Evolutionary conservation across 495 filamentous ascomycete species (phyloP).

Genomic region (Mytilinidion resinicola): DNA sequence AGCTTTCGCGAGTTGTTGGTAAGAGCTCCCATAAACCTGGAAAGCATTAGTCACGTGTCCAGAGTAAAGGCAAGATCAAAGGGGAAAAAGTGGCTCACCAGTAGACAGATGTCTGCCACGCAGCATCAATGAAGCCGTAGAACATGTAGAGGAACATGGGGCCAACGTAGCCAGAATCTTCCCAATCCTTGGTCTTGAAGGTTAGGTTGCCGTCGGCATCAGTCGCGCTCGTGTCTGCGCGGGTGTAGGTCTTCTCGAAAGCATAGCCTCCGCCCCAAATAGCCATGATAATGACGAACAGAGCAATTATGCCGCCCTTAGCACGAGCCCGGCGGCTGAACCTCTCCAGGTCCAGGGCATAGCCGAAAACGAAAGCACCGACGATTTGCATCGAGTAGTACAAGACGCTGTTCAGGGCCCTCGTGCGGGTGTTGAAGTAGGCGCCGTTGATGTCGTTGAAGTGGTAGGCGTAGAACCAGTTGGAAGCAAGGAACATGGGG

Average conservation of each 20-base stretch:
- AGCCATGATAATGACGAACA: conserved; percentile 69
- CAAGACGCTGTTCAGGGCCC: conserved; percentile 73
- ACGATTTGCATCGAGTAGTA: conserved; percentile 89
- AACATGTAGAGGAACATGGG: conserved; percentile 91
- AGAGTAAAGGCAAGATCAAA: neutral
- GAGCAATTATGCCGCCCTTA: conserved; percentile 56
- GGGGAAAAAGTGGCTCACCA: conserved; percentile 57
- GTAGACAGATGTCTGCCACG: conserved; percentile 81
- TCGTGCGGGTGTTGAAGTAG: conserved; percentile 75
- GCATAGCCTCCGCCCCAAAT: conserved; percentile 87
- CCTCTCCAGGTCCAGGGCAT: conserved; percentile 58
- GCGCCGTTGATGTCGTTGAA: conserved; percentile 56
- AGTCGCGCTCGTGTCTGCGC: conserved; percentile 31
- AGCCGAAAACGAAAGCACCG: conserved; percentile 72
- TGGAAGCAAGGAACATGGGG: conserved; percentile 43
- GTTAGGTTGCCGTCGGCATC: conserved; percentile 31
- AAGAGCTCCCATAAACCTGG: conserved; percentile 84
- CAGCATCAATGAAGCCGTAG: conserved; percentile 85
- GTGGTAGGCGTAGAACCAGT: conserved; percentile 47
- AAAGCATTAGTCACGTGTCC: conserved; percentile 1
- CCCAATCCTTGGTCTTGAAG: conserved; percentile 56
- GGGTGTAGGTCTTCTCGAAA: conserved; percentile 61
- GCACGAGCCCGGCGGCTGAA: conserved; percentile 69
- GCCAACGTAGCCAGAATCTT: conserved; percentile 59
- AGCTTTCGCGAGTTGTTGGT: conserved; percentile 87